phyloP scores from a whole-genome alignment of 257 asterid genomes.

The Asclepias syriaca region DNA sequence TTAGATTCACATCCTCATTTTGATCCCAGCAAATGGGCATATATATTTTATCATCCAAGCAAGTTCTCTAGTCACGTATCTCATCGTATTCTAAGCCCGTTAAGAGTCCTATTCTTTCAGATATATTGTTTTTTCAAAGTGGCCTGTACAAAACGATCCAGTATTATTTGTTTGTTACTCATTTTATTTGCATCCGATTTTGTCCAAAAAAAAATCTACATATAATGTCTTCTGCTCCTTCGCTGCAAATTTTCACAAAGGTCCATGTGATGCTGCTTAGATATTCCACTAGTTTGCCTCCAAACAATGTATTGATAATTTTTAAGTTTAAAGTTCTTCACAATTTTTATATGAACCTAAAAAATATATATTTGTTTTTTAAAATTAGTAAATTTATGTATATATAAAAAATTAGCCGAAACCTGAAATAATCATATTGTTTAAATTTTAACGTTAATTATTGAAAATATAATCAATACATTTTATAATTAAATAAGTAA shows the following conservation, averaged over 20 bases:
- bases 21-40: not conserved
- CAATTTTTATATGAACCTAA: too few relatives aligned
- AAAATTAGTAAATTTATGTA: too few relatives aligned
- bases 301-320: too few relatives aligned
- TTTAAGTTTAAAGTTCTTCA: too few relatives aligned
- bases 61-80: slow-evolving; percentile 15
- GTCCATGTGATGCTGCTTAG: too few relatives aligned
- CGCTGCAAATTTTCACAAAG: not conserved
- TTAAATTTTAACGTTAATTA: too few relatives aligned
- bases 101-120: slow-evolving; percentile 35
- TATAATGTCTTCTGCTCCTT: not conserved
- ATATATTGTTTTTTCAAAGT: slow-evolving; percentile 15
- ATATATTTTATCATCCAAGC: not conserved
- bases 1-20: slow-evolving; percentile 2
- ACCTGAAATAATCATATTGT: too few relatives aligned
- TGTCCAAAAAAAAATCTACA: not conserved
- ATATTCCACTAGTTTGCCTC: too few relatives aligned
- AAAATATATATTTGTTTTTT: too few relatives aligned
- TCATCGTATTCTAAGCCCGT: slow-evolving; percentile 10
- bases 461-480: too few relatives aligned
- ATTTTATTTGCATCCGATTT: not conserved
- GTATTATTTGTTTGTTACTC: not conserved
- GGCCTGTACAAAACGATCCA: slow-evolving; percentile 29
- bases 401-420: too few relatives aligned
- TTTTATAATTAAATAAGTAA: too few relatives aligned